Conservation (phyloP, 257 asterid species). For the Nicotiana knightiana region DNA sequence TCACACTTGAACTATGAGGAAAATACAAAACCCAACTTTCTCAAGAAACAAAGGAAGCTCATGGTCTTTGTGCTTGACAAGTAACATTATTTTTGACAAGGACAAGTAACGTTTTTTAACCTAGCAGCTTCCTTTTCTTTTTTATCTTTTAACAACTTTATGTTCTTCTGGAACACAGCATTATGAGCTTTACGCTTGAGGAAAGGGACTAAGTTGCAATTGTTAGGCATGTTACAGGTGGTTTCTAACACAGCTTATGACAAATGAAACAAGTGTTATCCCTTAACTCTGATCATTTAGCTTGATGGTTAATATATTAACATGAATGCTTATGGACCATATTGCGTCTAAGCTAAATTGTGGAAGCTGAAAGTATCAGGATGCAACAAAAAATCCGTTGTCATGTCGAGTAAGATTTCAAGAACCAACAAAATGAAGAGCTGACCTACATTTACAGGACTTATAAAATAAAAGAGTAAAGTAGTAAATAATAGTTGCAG, state of each 20-base stretch:
- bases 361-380: neutral
- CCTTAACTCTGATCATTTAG: neutral
- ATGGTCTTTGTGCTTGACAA: neutral
- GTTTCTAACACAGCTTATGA: neutral
- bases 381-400: neutral
- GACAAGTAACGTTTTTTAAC: neutral
- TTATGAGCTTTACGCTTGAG: neutral
- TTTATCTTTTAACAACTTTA: neutral
- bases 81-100: neutral
- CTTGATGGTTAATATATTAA: neutral
- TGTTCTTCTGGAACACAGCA: neutral
- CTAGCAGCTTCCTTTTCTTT: neutral
- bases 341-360: too few species aligned
- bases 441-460: constrained; percentile 3
- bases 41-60: neutral
- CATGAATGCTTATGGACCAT: too few species aligned
- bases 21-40: neutral
- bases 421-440: neutral
- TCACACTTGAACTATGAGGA: neutral
- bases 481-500: neutral
- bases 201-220: neutral
- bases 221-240: neutral
- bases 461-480: neutral
- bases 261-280: neutral
- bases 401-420: neutral